Base-by-base conservation (phyloP, 768 basidiomycete species). In the Ramaria rubella region DNA sequence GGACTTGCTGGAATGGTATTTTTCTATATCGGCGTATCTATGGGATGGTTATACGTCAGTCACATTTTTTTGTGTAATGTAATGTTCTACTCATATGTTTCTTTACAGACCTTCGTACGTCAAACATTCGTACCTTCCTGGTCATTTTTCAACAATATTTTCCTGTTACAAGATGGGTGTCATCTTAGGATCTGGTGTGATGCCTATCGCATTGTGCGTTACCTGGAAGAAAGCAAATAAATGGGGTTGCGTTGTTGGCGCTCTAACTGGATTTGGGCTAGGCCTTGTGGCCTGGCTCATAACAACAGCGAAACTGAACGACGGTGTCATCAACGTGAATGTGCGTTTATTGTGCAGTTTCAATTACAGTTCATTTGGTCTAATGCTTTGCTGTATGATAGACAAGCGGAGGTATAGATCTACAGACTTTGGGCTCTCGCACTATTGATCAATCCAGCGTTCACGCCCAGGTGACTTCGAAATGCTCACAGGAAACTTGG, bases 401-500 rank as follows among this genome's bases (percentile, higher is more conserved):
- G 77, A 78, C 76, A 4, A 78, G 73, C 49, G 75, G 78, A 70
- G 82, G 83, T 63, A 72, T 74, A 65, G 76, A 61, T 26, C n/a
- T n/a, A n/a, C n/a, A n/a, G n/a, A n/a, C n/a, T n/a, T n/a, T n/a
- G n/a, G n/a, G n/a, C n/a, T n/a, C n/a, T n/a, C n/a, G n/a, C n/a
- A n/a, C n/a, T n/a, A n/a, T n/a, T n/a, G n/a, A n/a, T n/a, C n/a
- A n/a, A n/a, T n/a, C n/a, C n/a, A n/a, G n/a, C n/a, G n/a, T n/a
- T n/a, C n/a, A n/a, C n/a, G n/a, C n/a, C n/a, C 29, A 14, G 76
- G 73, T 19, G 78, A 81, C 66, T 75, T 75, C 55, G 78, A 81
- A 64, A 94, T 96, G 91, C 76, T 96, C 15, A 85, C 90, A 0
- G 94, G 94, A 2, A 94, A 94, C 70, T 72, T 95, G n/a, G 85